phyloP scores from a whole-genome alignment of 176 grass and related monocot genomes.

The Leersia perrieri region DNA sequence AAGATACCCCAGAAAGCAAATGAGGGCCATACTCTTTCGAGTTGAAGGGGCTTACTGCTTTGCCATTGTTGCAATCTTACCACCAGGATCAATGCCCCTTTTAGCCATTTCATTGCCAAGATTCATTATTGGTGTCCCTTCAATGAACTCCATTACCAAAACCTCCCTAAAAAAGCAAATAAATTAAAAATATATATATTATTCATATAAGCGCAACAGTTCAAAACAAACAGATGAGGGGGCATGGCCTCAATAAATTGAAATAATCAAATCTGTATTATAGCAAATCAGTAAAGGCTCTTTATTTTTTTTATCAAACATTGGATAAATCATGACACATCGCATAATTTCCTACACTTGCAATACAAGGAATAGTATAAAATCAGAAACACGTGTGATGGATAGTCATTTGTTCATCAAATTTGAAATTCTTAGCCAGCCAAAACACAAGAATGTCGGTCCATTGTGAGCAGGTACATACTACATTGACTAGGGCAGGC shows the following conservation, averaged over 20 bases:
- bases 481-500: neutral
- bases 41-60: slow-evolving; percentile 88
- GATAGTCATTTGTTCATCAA: slow-evolving; percentile 10
- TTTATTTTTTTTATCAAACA: slow-evolving; percentile 30
- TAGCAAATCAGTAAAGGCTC: neutral
- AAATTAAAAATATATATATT: neutral
- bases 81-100: slow-evolving; percentile 80
- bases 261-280: neutral
- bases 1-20: no score
- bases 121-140: slow-evolving; percentile 98
- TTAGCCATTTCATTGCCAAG: slow-evolving; percentile 85
- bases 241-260: neutral
- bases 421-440: neutral
- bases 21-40: slow-evolving; percentile 42
- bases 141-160: slow-evolving; percentile 91
- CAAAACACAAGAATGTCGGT: neutral
- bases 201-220: neutral
- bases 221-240: slow-evolving; percentile 25
- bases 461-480: neutral
- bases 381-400: slow-evolving; percentile 6
- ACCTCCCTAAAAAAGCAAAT: slow-evolving; percentile 60
- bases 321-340: neutral
- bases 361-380: neutral
- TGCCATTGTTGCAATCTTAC: slow-evolving; percentile 80
- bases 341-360: slow-evolving; percentile 9